These are phyloP conservation scores for Naganishia albida DNA, from an alignment of 1,284 basidiomycete genomes.

Conservation along the genomic window DNA sequence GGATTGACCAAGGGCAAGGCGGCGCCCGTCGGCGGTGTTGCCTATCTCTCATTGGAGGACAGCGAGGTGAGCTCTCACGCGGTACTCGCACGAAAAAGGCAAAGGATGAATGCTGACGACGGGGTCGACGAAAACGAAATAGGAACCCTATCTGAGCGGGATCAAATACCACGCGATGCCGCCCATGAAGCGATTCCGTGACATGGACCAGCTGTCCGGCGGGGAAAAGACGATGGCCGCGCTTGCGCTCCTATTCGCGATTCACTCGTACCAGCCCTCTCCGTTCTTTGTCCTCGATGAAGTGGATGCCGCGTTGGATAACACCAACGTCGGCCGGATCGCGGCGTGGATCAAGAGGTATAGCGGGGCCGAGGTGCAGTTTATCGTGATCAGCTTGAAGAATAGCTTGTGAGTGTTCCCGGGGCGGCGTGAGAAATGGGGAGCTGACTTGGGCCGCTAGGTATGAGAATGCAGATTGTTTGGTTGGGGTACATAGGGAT, in stretches of 20 bases:
- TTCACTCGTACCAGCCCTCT: conserved; percentile 96
- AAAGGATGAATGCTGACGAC: too few species aligned
- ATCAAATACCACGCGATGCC: conserved; percentile 99
- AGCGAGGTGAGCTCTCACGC: conserved; percentile 75
- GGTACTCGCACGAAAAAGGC: too few species aligned
- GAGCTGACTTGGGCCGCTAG: conserved; percentile 44
- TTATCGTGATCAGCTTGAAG: conserved; percentile 93
- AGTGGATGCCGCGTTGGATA: conserved; percentile 94
- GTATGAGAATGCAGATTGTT: conserved; percentile 85
- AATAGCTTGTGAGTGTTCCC: conserved; percentile 44
- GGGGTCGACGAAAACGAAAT: too few species aligned
- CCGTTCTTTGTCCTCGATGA: conserved; percentile 99
- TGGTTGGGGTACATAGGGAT: conserved; percentile 92
- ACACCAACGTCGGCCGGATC: conserved; percentile 90
- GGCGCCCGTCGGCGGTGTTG: conserved; percentile 83
- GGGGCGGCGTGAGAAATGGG: neutral
- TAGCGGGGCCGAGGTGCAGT: conserved; percentile 80
- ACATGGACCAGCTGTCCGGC: conserved; percentile 97
- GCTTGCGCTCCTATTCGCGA: conserved; percentile 89
- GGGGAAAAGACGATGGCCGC: conserved; percentile 99
- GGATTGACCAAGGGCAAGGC: conserved; percentile 93
- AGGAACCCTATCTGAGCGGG: conserved; percentile 94
- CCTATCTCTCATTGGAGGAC: conserved; percentile 93
- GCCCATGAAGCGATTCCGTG: conserved; percentile 97
- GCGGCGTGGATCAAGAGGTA: conserved; percentile 85